These are phyloP conservation scores for Mucor lusitanicus DNA, from an alignment of 371 early-diverging fungal genomes.

Conservation along the genomic window DNA sequence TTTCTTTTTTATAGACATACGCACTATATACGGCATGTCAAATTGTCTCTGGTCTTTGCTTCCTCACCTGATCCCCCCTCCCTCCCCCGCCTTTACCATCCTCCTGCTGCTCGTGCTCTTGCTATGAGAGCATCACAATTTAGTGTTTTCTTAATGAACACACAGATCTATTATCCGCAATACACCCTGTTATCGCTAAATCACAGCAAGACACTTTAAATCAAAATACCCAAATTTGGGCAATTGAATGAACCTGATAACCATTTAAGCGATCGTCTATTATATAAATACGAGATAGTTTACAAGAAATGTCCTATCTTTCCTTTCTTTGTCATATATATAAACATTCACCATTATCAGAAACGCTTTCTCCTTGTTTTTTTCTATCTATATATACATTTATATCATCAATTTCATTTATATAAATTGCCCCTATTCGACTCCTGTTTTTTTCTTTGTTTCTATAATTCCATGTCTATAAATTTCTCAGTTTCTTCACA, in stretches of 20 bases:
- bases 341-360: background rate
- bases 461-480: background rate
- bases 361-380: background rate
- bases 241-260: background rate
- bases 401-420: background rate
- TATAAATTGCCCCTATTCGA: background rate
- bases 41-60: background rate
- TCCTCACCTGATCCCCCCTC: background rate
- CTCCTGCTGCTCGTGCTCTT: background rate
- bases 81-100: background rate
- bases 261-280: background rate
- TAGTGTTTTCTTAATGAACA: background rate
- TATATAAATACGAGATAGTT: background rate
- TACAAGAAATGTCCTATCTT: background rate
- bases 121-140: background rate
- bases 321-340: background rate
- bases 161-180: background rate
- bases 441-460: background rate
- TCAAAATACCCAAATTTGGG: background rate
- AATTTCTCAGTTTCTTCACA: background rate
- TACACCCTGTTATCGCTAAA: background rate
- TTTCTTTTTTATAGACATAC: background rate
- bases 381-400: background rate
- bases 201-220: background rate
- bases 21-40: background rate